Evolutionary conservation across 2,329 filamentous ascomycete genomes (phyloP).

Genomic region (Phyllosticta citrichinensis): DNA sequence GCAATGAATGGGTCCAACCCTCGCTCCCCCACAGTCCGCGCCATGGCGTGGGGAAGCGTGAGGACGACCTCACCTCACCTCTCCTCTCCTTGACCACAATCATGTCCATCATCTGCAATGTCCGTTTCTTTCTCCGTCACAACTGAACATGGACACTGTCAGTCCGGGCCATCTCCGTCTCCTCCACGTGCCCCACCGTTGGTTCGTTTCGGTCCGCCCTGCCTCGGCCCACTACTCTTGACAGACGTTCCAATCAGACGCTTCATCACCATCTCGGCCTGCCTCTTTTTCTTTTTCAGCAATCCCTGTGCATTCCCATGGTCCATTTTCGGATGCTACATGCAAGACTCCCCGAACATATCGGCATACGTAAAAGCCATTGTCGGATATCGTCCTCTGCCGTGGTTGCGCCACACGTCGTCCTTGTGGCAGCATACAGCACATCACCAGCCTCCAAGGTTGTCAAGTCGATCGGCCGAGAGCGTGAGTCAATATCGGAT

Average conservation of each 20-base stretch:
- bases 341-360: background rate
- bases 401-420: background rate
- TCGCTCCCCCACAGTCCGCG: background rate
- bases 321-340: background rate
- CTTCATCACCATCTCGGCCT: background rate
- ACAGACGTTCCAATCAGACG: background rate
- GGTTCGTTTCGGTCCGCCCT: background rate
- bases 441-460: no score
- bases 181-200: background rate
- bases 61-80: background rate
- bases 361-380: background rate
- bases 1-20: background rate
- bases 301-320: background rate
- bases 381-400: background rate
- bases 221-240: background rate
- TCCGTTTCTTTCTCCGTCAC: background rate
- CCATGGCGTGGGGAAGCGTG: background rate
- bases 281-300: background rate
- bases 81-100: no score
- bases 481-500: background rate
- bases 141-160: background rate
- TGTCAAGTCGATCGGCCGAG: background rate
- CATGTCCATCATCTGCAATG: background rate
- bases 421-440: background rate
- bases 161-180: background rate